These are phyloP conservation scores for Talaromyces sp. DNA, from an alignment of 2,329 filamentous ascomycete species.

Conservation along the genomic window DNA sequence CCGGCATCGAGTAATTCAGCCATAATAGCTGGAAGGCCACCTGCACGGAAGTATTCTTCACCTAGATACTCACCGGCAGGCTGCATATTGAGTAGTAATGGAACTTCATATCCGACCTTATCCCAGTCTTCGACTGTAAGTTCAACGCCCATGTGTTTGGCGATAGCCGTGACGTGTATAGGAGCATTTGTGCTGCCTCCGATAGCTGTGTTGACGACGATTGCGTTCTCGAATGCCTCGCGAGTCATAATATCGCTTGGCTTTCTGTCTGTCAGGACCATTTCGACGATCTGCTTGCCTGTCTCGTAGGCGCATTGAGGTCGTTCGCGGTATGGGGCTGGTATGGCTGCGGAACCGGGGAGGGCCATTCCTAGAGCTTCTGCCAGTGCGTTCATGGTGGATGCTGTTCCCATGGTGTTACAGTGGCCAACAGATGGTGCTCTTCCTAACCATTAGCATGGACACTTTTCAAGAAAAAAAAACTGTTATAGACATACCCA, in stretches of 20 bases:
- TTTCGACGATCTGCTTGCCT: slow-evolving; percentile 47
- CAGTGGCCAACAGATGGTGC: slow-evolving; percentile 48
- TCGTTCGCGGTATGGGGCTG: slow-evolving; percentile 47
- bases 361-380: slow-evolving; percentile 52
- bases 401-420: slow-evolving; percentile 52
- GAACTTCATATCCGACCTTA: slow-evolving; percentile 45
- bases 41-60: slow-evolving; percentile 52
- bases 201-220: slow-evolving; percentile 51
- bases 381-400: slow-evolving; percentile 50
- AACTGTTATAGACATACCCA: slow-evolving; percentile 27
- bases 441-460: slow-evolving; percentile 20
- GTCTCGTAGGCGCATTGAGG: slow-evolving; percentile 47
- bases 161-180: slow-evolving; percentile 52
- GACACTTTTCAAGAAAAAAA: too few relatives aligned
- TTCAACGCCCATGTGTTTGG: slow-evolving; percentile 50
- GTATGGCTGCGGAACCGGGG: slow-evolving; percentile 49
- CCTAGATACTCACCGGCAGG: slow-evolving; percentile 50
- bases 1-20: slow-evolving; percentile 49
- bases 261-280: slow-evolving; percentile 46
- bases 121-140: slow-evolving; percentile 53
- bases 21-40: slow-evolving; percentile 50
- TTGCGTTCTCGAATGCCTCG: slow-evolving; percentile 53
- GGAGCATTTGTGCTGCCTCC: slow-evolving; percentile 55
- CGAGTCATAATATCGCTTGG: slow-evolving; percentile 54
- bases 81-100: slow-evolving; percentile 52